Evolutionary conservation across 164 flowering plant genomes (phyloP).

Genomic region (Santalum album): DNA sequence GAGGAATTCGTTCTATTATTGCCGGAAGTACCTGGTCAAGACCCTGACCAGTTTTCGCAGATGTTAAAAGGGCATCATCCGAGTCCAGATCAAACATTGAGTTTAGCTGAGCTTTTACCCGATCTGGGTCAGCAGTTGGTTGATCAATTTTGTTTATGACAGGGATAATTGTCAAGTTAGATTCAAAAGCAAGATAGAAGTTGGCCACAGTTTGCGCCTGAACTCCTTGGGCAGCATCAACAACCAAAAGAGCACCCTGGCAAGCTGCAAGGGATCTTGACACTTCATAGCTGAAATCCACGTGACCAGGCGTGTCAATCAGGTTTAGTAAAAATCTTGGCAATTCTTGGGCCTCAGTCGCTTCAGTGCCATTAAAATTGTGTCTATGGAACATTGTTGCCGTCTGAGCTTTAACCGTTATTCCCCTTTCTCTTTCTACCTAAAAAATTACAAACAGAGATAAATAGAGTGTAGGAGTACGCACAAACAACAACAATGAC

Average conservation of each 20-base stretch:
- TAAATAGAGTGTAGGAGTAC: too few relatives aligned
- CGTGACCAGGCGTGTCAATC: slow-evolving; percentile 97
- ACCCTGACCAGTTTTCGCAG: slow-evolving; percentile 96
- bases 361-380: slow-evolving; percentile 20
- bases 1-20: slow-evolving; percentile 85
- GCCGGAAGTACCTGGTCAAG: slow-evolving; percentile 94
- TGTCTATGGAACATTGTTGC: slow-evolving; percentile 84
- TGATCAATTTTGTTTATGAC: slow-evolving; percentile 93
- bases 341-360: slow-evolving; percentile 18
- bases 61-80: slow-evolving; percentile 61
- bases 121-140: slow-evolving; percentile 96
- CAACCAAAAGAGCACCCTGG: slow-evolving; percentile 95
- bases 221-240: slow-evolving; percentile 98
- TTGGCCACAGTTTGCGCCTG: slow-evolving; percentile 98
- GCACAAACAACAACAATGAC: too few relatives aligned
- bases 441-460: slow-evolving; percentile 15
- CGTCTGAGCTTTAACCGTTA: slow-evolving; percentile 97
- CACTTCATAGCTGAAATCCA: slow-evolving; percentile 97
- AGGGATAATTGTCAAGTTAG: slow-evolving; percentile 75
- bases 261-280: slow-evolving; percentile 98
- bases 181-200: slow-evolving; percentile 93
- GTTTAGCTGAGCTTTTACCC: slow-evolving; percentile 79
- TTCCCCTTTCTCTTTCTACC: slow-evolving; percentile 99
- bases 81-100: slow-evolving; percentile 95
- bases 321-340: slow-evolving; percentile 61